These are phyloP conservation scores for Oryza officinalis DNA, from an alignment of 176 grass and related monocot genomes.

Conservation along the genomic window DNA sequence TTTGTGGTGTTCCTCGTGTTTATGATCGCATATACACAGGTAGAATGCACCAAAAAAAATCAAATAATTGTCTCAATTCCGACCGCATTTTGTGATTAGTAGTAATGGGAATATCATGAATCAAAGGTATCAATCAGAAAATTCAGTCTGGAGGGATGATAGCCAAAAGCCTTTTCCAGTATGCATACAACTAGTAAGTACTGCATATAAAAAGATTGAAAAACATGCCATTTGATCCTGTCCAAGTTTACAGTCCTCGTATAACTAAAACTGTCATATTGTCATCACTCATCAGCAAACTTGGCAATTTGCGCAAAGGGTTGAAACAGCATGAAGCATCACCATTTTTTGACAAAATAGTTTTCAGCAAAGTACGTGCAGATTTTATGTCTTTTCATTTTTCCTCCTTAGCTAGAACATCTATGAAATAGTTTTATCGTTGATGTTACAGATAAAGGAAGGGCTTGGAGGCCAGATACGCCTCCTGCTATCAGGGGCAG, in stretches of 20 bases:
- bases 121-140: constrained; percentile 83
- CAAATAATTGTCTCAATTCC: constrained; percentile 4
- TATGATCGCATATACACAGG: constrained; percentile 94
- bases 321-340: constrained; percentile 92
- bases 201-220: not conserved
- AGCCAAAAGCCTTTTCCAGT: constrained; percentile 69
- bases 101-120: constrained; percentile 30
- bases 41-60: constrained; percentile 5
- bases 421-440: not conserved
- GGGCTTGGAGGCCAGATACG: constrained; percentile 73
- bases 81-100: not conserved
- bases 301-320: constrained; percentile 71
- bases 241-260: not conserved
- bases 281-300: constrained; percentile 62
- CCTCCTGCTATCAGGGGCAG: constrained; percentile 83
- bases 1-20: constrained; percentile 94
- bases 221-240: not conserved
- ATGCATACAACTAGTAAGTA: constrained; percentile 89
- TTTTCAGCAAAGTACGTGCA: constrained; percentile 75
- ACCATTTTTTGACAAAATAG: constrained; percentile 83
- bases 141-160: constrained; percentile 78
- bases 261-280: not conserved
- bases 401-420: not conserved
- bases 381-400: not conserved
- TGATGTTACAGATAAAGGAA: constrained; percentile 64